These are phyloP conservation scores for Alectoria sarmentosa DNA, from an alignment of 495 filamentous ascomycete genomes.

Conservation along the genomic window DNA sequence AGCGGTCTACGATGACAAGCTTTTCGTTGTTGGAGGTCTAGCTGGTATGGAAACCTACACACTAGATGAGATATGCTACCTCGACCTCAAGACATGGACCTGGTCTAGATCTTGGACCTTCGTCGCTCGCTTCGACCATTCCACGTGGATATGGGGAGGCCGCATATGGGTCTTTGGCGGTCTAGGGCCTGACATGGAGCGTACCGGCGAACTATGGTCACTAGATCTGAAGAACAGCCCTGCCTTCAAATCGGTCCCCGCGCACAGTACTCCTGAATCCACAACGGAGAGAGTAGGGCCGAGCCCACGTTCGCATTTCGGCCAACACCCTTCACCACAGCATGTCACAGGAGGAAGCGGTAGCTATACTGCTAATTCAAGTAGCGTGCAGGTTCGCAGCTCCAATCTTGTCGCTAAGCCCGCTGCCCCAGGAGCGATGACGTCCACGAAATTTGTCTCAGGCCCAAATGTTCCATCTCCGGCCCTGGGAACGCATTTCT, in stretches of 20 bases:
- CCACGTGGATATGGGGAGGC: conserved; percentile 83
- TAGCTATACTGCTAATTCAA: conserved; percentile 83
- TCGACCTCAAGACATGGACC: conserved; percentile 94
- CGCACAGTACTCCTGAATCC: conserved; percentile 57
- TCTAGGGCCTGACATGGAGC: conserved; percentile 89
- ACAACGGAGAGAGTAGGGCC: conserved; percentile 22
- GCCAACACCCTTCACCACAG: conserved; percentile 20
- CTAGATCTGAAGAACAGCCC: conserved; percentile 86
- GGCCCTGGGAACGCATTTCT: conserved; percentile 84
- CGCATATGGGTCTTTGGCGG: conserved; percentile 97
- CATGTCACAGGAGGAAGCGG: conserved; percentile 39
- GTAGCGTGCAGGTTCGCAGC: conserved; percentile 71
- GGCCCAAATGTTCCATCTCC: conserved; percentile 83
- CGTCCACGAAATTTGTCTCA: conserved; percentile 79
- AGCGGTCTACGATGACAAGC: conserved; percentile 89
- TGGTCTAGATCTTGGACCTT: conserved; percentile 97
- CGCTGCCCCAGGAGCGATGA: conserved; percentile 81
- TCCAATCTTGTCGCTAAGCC: conserved; percentile 62
- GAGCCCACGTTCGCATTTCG: conserved; percentile 19
- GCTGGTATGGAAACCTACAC: conserved; percentile 82
- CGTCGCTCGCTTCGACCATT: conserved; percentile 87
- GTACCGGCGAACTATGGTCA: conserved; percentile 93
- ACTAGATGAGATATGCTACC: conserved; percentile 88
- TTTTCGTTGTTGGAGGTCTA: conserved; percentile 89
- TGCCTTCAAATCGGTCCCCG: conserved; percentile 66